Conservation (phyloP, 495 filamentous ascomycete species). For the Oleoguttula mirabilis region DNA sequence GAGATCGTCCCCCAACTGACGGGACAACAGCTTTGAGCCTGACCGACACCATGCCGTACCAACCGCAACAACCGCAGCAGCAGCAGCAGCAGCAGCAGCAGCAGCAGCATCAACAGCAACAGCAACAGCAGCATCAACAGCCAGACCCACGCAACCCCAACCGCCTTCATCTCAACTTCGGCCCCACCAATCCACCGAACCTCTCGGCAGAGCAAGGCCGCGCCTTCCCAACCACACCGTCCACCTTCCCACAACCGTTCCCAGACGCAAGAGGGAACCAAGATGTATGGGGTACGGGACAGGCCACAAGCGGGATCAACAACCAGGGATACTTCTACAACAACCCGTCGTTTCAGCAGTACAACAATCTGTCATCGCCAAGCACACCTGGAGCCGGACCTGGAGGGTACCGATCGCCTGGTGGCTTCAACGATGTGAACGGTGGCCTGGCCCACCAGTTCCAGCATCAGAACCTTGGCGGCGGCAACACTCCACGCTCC, state of each 20-base stretch:
- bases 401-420: slow-evolving; percentile 14
- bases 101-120: slow-evolving; percentile 9
- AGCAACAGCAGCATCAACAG: slow-evolving; percentile 5
- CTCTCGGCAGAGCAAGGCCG: slow-evolving; percentile 36
- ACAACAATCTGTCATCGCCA: slow-evolving; percentile 40
- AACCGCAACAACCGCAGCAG: slow-evolving; percentile 8
- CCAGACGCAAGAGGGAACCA: slow-evolving; percentile 41
- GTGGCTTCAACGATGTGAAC: slow-evolving; percentile 44
- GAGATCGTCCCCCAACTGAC: too few relatives aligned
- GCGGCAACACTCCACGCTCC: slow-evolving; percentile 48
- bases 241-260: slow-evolving; percentile 86
- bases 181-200: slow-evolving; percentile 27
- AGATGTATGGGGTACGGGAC: slow-evolving; percentile 40
- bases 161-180: slow-evolving; percentile 34
- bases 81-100: slow-evolving; percentile 10
- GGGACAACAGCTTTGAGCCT: too few relatives aligned
- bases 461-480: slow-evolving; percentile 80
- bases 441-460: slow-evolving; percentile 90
- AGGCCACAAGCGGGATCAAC: slow-evolving; percentile 38
- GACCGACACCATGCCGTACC: slow-evolving; percentile 21
- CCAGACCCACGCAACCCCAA: slow-evolving; percentile 15
- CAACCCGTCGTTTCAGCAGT: slow-evolving; percentile 49
- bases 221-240: slow-evolving; percentile 91
- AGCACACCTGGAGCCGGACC: slow-evolving; percentile 21
- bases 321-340: slow-evolving; percentile 55